Evolutionary conservation across 129 eudicot species (phyloP).

Genomic region (Helianthus annuus): HanXRQr2.0-SUNRISE NC_035447.2:8389777-8390276

Average conservation of each 20-base stretch:
- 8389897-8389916: no score
- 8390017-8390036: not conserved
- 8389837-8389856: no score
- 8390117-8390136: slow-evolving; percentile 18
- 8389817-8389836: not conserved
- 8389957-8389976: not conserved
- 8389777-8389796: not conserved
- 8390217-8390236: slow-evolving; percentile 4
- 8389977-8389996: not conserved
- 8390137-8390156: slow-evolving; percentile 9
- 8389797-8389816: not conserved
- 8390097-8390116: not conserved
- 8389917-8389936: not conserved
- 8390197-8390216: slow-evolving; percentile 6
- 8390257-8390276: not conserved
- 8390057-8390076: not conserved
- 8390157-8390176: not conserved
- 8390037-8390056: slow-evolving; percentile 15
- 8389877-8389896: no score
- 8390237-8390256: not conserved
- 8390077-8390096: no score
- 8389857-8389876: no score
- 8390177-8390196: slow-evolving; percentile 20
- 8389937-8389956: not conserved
- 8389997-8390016: not conserved